Evolutionary conservation across 371 early-diverging fungal species (phyloP).

Genomic region (Mucor mucedo): DNA sequence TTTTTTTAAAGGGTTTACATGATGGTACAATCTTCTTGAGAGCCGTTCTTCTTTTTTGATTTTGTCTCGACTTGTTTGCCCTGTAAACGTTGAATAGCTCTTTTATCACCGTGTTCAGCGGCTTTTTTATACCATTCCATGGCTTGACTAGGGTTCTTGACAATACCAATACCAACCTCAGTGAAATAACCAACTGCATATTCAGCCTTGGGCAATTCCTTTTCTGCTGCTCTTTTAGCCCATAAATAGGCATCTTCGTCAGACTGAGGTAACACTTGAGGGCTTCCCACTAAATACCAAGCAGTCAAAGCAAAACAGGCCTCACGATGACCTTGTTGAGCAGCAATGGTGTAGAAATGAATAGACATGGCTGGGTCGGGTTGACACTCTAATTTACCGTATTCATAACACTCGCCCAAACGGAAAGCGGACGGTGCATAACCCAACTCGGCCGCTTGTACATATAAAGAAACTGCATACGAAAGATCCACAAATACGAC

Average conservation of each 20-base stretch:
- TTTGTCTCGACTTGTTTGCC: conserved; percentile 46
- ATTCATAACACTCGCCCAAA: conserved; percentile 82
- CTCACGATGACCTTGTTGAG: conserved; percentile 90
- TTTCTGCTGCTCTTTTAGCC: conserved; percentile 87
- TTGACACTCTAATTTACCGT: conserved; percentile 70
- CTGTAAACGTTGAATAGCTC: conserved; percentile 70
- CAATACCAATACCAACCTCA: conserved; percentile 82
- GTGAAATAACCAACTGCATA: conserved; percentile 89
- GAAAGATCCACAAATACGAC: conserved; percentile 75
- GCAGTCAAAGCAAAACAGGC: conserved; percentile 89
- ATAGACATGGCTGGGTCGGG: conserved; percentile 74
- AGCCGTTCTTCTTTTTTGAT: conserved; percentile 46
- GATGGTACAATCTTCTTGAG: conserved; percentile 53
- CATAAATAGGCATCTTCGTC: conserved; percentile 89
- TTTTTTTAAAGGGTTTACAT: conserved; percentile 34
- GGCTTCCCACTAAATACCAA: conserved; percentile 90
- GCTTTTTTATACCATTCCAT: conserved; percentile 84
- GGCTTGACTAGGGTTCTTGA: conserved; percentile 71
- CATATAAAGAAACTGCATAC: conserved; percentile 76
- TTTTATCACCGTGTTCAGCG: conserved; percentile 81
- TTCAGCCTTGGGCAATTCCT: conserved; percentile 85
- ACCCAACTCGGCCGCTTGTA: conserved; percentile 77
- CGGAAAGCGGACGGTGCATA: conserved; percentile 80
- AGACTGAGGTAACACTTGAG: conserved; percentile 77
- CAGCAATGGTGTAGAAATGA: conserved; percentile 80